These are phyloP conservation scores for Trichocomaceae sp. DNA, from an alignment of 2,329 filamentous ascomycete species.

Conservation along the genomic window DNA sequence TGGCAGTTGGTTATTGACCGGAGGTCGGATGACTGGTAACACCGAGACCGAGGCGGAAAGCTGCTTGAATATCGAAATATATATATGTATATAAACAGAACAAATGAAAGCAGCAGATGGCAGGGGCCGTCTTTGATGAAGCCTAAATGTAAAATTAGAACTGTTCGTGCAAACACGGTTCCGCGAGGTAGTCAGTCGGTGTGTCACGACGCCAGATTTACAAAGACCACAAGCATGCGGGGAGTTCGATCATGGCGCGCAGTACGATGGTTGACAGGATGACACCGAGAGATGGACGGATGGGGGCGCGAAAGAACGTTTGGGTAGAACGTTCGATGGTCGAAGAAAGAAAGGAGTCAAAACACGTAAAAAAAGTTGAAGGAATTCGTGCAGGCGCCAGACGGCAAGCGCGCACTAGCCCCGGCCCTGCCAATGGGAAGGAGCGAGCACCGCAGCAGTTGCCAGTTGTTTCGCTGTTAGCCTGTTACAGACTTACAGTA, in stretches of 20 bases:
- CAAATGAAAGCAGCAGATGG: slow-evolving; percentile 7
- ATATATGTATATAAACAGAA: too few species aligned
- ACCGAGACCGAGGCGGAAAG: slow-evolving; percentile 20
- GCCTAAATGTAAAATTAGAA: neutral
- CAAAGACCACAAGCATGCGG: slow-evolving; percentile 25
- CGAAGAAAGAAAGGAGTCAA: slow-evolving; percentile 6
- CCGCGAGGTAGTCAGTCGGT: neutral
- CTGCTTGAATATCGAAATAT: neutral
- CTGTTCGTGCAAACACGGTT: neutral
- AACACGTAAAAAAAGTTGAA: slow-evolving; percentile 6
- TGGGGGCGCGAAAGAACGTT: slow-evolving; percentile 15
- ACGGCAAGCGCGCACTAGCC: neutral
- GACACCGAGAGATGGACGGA: slow-evolving; percentile 18
- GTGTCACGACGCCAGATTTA: slow-evolving; percentile 19
- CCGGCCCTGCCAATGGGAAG: neutral
- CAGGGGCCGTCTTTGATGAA: neutral
- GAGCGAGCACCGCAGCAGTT: neutral
- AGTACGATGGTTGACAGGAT: slow-evolving; percentile 10
- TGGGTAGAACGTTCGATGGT: slow-evolving; percentile 12
- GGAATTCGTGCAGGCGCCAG: neutral
- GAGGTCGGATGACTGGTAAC: slow-evolving; percentile 12
- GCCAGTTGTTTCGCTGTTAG: neutral
- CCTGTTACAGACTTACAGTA: neutral
- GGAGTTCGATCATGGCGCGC: slow-evolving; percentile 30
- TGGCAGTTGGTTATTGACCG: slow-evolving; percentile 19